Evolutionary conservation across 2,329 filamentous ascomycete genomes (phyloP).

Genomic region (Colletotrichum lini): DNA sequence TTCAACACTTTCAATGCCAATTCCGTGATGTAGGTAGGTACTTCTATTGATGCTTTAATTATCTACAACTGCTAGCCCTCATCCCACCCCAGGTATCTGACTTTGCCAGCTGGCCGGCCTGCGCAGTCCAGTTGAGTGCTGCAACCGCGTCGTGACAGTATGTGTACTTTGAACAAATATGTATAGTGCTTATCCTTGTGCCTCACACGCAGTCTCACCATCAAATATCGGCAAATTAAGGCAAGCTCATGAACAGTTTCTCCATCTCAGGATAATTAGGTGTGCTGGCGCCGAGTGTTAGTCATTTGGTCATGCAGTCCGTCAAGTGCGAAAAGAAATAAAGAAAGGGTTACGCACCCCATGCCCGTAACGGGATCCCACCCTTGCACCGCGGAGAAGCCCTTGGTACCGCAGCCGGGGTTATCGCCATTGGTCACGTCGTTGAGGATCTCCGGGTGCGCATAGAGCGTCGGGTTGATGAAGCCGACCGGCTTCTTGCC

Average conservation of each 20-base stretch:
- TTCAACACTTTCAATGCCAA: not conserved
- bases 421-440: conserved; percentile 49
- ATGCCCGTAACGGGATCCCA: conserved; percentile 41
- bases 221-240: conserved; percentile 26
- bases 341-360: conserved; percentile 22
- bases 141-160: not conserved
- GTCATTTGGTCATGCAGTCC: not conserved
- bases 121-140: conserved; percentile 3
- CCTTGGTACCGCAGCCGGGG: conserved; percentile 51
- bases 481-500: conserved; percentile 49
- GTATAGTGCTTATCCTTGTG: not conserved
- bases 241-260: conserved; percentile 41
- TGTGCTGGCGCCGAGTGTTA: conserved; percentile 28
- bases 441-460: conserved; percentile 50
- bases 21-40: conserved; percentile 24
- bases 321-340: too few relatives aligned
- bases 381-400: conserved; percentile 47
- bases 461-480: conserved; percentile 44
- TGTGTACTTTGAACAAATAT: conserved; percentile 1
- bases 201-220: not conserved
- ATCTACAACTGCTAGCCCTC: conserved; percentile 26
- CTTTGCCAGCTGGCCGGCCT: conserved; percentile 17
- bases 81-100: conserved; percentile 4
- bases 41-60: conserved; percentile 38
- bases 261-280: conserved; percentile 43